Evolutionary conservation across 495 filamentous ascomycete genomes (phyloP), one percentile per base, ranked within the genome.

Genomic region (Haplographium delicatum): DNA sequence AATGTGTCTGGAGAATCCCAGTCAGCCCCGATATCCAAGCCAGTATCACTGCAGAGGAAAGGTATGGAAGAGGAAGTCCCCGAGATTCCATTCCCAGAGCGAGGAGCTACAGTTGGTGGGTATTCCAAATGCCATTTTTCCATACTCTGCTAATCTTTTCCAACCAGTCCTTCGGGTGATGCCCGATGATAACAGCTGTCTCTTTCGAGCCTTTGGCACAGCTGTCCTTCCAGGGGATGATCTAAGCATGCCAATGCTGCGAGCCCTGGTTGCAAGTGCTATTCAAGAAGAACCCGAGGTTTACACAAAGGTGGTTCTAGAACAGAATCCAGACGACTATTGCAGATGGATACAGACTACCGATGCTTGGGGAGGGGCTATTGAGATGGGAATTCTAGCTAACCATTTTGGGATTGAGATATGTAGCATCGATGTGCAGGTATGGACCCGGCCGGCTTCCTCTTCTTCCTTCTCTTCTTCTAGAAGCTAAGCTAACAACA

Each of bases 141-240:
- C 38, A 13, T 15, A 7, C 22, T 11, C 23, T 31, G 16, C 38
- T 61, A 34, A 33, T 45, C 49, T 45, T 33, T 49, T 30, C 11
- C 26, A 23, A 13, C 20, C 33, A 76, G 82, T 95, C 24, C 80
- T 96, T 4, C 83, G 93, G 2, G 88, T 97, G 27, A 96, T 98
- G 93, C 88, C 91, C 8, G 93, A 96, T 62, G 93, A 98, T 64
- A 96, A 96, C 66, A 86, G 82, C 37, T 98, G 93, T 66, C 82
- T 97, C 51, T 98, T 97, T 66, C 85, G 89, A 8, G 93, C 94
- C 0, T 78, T 97, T 20, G 83, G 84, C 44, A 84, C 82, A 44
- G 87, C 88, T 3, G 75, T 95, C 16, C 76, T 88, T 49, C 82
- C 83, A 33, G 73, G 72, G 5, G 78, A 86, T 60, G 83, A 90